Evolutionary conservation across 805 yeast genomes (phyloP), one percentile per base, ranked within the genome.

Genomic region (Nakazawaea holstii): DNA sequence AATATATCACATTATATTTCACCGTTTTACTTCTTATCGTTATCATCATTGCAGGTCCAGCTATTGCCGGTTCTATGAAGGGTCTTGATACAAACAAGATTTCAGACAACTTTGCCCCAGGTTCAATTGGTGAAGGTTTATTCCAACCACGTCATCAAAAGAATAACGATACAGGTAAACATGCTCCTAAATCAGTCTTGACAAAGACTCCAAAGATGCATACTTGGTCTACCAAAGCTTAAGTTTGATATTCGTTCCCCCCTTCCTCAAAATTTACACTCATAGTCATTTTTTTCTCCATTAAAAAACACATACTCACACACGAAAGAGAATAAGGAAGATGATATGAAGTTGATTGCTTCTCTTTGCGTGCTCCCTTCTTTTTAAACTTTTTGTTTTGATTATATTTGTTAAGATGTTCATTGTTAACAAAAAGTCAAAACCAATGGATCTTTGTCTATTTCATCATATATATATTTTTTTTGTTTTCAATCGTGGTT

Each of bases 21-120:
- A 58, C 70, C 49, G 71, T 94, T 52, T 70, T 95, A 59, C 63
- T 79, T 42, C 61, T 89, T 51, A 90, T 90, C 59, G 79, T 82
- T 54, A 84, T 77, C 41, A 68, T 92, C 66, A 82, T 94, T 61
- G 84, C 82, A 54, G 97, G 94, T 39, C 99, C 99, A 55, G 96
- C 96, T 32, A 84, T 79, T 54, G 98, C 92, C 27, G 69, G 77
- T 46, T 70, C 75, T 42, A 51, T 76, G 42, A 59, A 61, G 54
- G 42, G 46, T 46, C 73, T 82, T 54, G 62, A 72, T 55, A 55
- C 70, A 49, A 68, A 68, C 43, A 55, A 57, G 39, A 46, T 46
- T 40, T 31, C 43, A 28, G 17, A 47, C 17, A 5, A 29, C 13
- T 31, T 41, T 36, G 33, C 33, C 8, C 52, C 61, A 43, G 55